phyloP scores from a whole-genome alignment of 177 flowering plant genomes.

The Telopea speciosissima region DNA sequence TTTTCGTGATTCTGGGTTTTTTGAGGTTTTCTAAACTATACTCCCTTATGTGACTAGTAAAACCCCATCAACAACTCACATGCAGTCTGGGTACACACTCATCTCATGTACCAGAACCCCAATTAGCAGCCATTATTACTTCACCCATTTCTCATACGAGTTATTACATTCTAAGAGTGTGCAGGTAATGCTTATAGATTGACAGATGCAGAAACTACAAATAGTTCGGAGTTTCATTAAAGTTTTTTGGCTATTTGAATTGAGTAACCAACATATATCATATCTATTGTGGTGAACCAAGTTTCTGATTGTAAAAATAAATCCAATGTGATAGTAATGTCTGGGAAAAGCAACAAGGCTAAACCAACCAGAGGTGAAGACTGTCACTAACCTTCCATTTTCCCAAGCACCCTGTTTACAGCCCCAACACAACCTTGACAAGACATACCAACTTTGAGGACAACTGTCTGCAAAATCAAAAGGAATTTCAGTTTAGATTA shows the following conservation, averaged over 20 bases:
- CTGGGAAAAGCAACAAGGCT: neutral
- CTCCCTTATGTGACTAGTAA: no score
- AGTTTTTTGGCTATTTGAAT: neutral
- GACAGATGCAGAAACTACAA: neutral
- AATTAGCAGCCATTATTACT: neutral
- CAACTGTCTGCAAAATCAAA: constrained; percentile 63
- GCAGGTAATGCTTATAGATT: neutral
- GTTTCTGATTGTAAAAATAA: neutral
- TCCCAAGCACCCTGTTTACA: constrained; percentile 76
- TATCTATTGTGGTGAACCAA: neutral
- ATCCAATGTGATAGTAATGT: neutral
- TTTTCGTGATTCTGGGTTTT: no score
- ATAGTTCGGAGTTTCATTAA: neutral
- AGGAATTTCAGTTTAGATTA: neutral
- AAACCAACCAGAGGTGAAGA: neutral
- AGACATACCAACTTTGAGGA: constrained; percentile 89
- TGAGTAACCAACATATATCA: neutral
- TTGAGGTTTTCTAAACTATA: no score
- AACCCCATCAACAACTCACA: no score
- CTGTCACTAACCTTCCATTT: constrained; percentile 70
- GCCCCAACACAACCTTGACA: constrained; percentile 91
- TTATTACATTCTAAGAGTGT: neutral
- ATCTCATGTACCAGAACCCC: neutral
- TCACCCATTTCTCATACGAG: neutral
- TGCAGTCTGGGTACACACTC: neutral